phyloP scores from a whole-genome alignment of 192 early-diverging fungal species.

The Linnemannia hyalina region DNA sequence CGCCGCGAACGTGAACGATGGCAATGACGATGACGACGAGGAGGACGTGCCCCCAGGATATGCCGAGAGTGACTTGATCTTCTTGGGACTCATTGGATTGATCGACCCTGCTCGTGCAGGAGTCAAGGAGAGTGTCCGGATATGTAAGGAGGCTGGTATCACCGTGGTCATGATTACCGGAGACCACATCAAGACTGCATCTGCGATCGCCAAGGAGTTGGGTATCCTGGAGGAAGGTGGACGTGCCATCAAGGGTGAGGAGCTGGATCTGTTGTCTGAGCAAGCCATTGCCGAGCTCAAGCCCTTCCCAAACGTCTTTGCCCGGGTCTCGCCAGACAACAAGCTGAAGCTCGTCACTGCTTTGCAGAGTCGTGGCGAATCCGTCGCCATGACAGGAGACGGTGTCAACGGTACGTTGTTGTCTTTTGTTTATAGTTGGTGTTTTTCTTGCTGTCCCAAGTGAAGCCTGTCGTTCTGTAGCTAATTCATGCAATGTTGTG shows the following conservation, averaged over 20 bases:
- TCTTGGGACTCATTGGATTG: conserved; percentile 92
- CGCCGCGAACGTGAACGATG: conserved; percentile 35
- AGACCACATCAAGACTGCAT: conserved; percentile 94
- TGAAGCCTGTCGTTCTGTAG: neutral
- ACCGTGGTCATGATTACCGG: conserved; percentile 98
- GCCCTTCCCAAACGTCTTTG: conserved; percentile 97
- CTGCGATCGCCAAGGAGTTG: conserved; percentile 91
- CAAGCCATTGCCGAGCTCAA: conserved; percentile 82
- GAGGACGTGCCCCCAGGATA: conserved; percentile 67
- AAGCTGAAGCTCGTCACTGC: conserved; percentile 96
- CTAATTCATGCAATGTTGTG: neutral
- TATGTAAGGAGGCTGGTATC: conserved; percentile 94
- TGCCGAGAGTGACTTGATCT: conserved; percentile 79
- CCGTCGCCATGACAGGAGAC: conserved; percentile 96
- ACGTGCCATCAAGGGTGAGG: conserved; percentile 89
- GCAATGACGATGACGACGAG: conserved; percentile 54
- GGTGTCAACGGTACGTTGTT: conserved; percentile 82
- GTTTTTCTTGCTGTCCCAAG: neutral
- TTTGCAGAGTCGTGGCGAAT: conserved; percentile 80
- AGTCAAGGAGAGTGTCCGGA: conserved; percentile 83
- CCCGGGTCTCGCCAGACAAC: conserved; percentile 96
- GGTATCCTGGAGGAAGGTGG: conserved; percentile 83
- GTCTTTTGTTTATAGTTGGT: conserved; percentile 10
- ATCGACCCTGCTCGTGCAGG: conserved; percentile 93
- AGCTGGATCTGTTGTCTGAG: conserved; percentile 93